phyloP scores from a whole-genome alignment of 352 stramenopile genomes.

The Phytophthora idaei region DNA sequence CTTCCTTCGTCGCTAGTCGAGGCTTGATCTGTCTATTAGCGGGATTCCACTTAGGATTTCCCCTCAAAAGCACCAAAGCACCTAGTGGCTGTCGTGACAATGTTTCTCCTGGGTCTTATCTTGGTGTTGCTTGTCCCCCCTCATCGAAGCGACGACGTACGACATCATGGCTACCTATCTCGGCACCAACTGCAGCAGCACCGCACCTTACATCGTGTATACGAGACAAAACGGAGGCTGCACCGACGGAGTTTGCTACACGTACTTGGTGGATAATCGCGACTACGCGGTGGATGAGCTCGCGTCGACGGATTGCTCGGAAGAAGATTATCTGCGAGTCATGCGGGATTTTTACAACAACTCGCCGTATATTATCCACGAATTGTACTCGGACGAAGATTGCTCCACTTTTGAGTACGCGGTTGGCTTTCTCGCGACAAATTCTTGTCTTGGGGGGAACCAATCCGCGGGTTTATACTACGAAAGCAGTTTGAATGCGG shows the following conservation, averaged over 20 bases:
- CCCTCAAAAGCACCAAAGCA: no score
- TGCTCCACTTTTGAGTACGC: constrained; percentile 15
- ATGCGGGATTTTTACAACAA: constrained; percentile 16
- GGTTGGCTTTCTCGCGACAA: constrained; percentile 9
- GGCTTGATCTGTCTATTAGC: no score
- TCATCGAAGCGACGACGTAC: no score
- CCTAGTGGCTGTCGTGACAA: no score
- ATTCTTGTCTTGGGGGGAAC: not conserved
- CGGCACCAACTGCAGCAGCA: not conserved
- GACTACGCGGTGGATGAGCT: not conserved
- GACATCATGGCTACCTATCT: not conserved
- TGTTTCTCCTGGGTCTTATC: not conserved
- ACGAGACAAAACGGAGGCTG: constrained; percentile 9
- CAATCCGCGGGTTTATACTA: not conserved
- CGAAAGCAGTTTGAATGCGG: not conserved
- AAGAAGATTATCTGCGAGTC: constrained; percentile 11
- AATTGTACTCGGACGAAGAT: constrained; percentile 5
- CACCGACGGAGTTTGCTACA: constrained; percentile 6
- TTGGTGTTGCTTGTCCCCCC: not conserved
- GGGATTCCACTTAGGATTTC: no score
- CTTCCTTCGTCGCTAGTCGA: no score
- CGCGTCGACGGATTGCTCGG: constrained; percentile 8
- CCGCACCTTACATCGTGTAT: constrained; percentile 12
- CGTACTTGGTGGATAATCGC: no score
- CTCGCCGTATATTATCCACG: constrained; percentile 16